Base-by-base conservation (phyloP, 2,329 filamentous ascomycete species). In the Fusarium solani-melongenae region DNA sequence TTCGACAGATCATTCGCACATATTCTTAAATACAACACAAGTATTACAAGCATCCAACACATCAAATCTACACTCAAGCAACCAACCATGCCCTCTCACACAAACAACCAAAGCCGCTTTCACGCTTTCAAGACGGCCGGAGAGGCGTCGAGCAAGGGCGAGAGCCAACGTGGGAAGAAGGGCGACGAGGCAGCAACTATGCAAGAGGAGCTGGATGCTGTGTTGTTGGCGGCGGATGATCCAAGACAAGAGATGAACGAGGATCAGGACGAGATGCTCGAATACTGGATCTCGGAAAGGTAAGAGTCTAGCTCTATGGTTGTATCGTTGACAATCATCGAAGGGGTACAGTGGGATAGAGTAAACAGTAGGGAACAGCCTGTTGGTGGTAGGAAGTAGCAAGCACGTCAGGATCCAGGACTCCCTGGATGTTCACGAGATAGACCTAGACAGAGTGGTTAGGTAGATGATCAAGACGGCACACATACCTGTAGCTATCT, bases 401-500 rank as follows among this genome's bases (percentile, higher is more conserved):
- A 36, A 36, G 34, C 24, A 53, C n/a, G 27, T n/a, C 27, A 33
- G 11, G 12, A 6, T 17, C 8, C 4, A 12, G 17, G 14, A 12
- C 46, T 51, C 39, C 6, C 46, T 14, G 27, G 10, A 14, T 11
- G 11, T 33, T 53, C 27, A 53, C 11, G 41, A 15, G 31, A 6
- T 31, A 51, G 24, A 36, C 24, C 68, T 75, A 69, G n/a, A 38
- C 31, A 69, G 11, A 31, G 17, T 20, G 44, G 17, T 51, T 31
- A 53, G 68, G 76, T 66, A 75, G 76, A 63, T 65, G 55, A 62
- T 57, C 27, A 60, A 41, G 22, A 72, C 39, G 59, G 15, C 56
- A 67, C 41, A 79, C 77, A 68, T 72, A 79, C 78, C 77, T 67
- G 57, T 12, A 64, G 67, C 74, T 73, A 69, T 67, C 56, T 77